Base-by-base conservation (phyloP, 371 early-diverging fungal species). In the Apophysomyces elegans region DNA sequence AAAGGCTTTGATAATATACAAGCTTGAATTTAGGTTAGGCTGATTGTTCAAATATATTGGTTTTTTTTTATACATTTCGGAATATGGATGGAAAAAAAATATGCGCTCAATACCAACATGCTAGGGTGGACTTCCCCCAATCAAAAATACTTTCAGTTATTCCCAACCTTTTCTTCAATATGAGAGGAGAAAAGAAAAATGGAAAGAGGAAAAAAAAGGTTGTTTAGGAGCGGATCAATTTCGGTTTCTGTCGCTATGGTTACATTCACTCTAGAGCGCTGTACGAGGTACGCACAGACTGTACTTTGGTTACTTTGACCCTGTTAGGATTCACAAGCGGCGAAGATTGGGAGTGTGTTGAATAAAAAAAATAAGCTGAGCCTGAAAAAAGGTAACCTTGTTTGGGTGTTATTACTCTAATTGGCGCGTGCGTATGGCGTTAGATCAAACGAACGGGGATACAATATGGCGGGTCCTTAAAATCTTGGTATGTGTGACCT, bases 201-300 rank as follows among this genome's bases (percentile, higher is more conserved):
- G 9, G n/a, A 26, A 21, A 50, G 21, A 50, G 21, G 32, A 50
- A 26, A 50, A 50, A 26, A 21, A 21, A 50, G 21, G 21, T 9
- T 4, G 16, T 8, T 7, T 21, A 50, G 21, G 21, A 50, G 54
- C 54, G 54, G 54, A 50, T 50, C 54, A 21, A 26, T 50, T 50
- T 50, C 54, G 54, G 54, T 50, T 50, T 21, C 21, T 50, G 54
- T 50, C 54, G 54, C 54, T 26, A 50, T 50, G 54, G 54, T 50
- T 50, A 50, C 54, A 50, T 50, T 50, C 21, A 21, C 54, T 21
- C 54, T 50, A 50, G 54, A 50, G 54, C 54, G 54, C 54, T 50
- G 54, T 50, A 50, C 54, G 54, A 50, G 54, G 54, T 50, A 50
- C 54, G 54, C 54, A 50, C 54, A 50, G 54, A 50, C 54, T 50